Evolutionary conservation across 192 early-diverging fungal species (phyloP).

Genomic region (Umbelopsis sp.): DNA sequence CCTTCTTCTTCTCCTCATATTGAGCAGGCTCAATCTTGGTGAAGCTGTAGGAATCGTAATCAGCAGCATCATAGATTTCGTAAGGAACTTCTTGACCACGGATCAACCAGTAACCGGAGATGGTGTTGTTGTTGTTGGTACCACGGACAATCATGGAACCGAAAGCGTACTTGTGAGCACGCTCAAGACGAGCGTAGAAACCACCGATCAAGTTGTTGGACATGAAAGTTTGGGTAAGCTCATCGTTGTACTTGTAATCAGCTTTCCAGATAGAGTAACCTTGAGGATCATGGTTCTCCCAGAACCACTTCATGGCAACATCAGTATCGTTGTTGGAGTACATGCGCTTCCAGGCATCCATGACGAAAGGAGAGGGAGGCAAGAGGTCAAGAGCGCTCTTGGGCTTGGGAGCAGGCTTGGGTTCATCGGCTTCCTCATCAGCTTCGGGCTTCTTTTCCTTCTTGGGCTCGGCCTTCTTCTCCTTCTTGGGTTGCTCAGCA

Average conservation of each 20-base stretch:
- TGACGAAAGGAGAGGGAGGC: slow-evolving; percentile 77
- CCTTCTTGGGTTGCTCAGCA: slow-evolving; percentile 59
- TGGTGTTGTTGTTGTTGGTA: slow-evolving; percentile 83
- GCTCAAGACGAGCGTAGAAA: slow-evolving; percentile 90
- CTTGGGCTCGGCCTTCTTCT: slow-evolving; percentile 60
- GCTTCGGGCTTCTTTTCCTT: slow-evolving; percentile 52
- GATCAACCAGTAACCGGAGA: slow-evolving; percentile 94
- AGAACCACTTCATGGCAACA: slow-evolving; percentile 90
- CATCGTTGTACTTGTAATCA: slow-evolving; percentile 95
- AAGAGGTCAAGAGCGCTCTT: slow-evolving; percentile 90
- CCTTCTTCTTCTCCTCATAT: slow-evolving; percentile 60
- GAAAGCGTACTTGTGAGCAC: slow-evolving; percentile 94
- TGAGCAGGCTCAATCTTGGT: slow-evolving; percentile 64
- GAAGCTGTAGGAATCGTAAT: slow-evolving; percentile 89
- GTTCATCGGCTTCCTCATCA: slow-evolving; percentile 61
- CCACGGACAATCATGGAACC: slow-evolving; percentile 84
- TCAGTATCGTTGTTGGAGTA: slow-evolving; percentile 97
- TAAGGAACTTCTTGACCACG: slow-evolving; percentile 83
- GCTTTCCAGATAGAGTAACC: slow-evolving; percentile 93
- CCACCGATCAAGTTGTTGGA: slow-evolving; percentile 93
- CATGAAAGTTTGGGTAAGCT: slow-evolving; percentile 89
- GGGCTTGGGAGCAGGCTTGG: slow-evolving; percentile 80
- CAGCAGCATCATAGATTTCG: slow-evolving; percentile 76
- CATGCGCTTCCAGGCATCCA: slow-evolving; percentile 96
- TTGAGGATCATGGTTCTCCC: slow-evolving; percentile 84